These are phyloP conservation scores for Lachancea dasiensis DNA, from an alignment of 805 yeast genomes.

Conservation along the genomic window DNA sequence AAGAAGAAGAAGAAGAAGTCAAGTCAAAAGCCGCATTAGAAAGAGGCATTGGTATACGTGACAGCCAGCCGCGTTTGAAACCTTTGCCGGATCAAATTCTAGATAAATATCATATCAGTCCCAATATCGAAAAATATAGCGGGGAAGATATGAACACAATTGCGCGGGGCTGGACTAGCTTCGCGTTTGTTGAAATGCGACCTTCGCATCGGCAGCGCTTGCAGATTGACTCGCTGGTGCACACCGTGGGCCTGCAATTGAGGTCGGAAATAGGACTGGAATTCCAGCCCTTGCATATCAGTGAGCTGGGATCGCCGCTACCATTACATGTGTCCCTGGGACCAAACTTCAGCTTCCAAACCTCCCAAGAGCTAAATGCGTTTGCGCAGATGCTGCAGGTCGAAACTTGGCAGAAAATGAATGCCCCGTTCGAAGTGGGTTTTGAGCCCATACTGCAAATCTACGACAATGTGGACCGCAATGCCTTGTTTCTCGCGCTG, in stretches of 20 bases:
- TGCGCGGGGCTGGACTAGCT: constrained; percentile 9
- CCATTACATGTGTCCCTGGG: constrained; percentile 28
- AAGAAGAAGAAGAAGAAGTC: constrained; percentile 11
- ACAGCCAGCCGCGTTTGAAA: too few relatives aligned
- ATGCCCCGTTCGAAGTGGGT: constrained; percentile 3
- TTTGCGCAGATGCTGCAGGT: constrained; percentile 10
- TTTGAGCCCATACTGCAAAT: constrained; percentile 7
- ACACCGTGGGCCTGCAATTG: constrained; percentile 8
- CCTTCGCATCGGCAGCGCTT: constrained; percentile 15
- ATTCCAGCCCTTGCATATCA: constrained; percentile 22
- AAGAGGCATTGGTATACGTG: too few relatives aligned
- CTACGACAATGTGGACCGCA: constrained; percentile 6
- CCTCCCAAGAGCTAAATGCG: constrained; percentile 12
- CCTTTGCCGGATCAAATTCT: constrained; percentile 17
- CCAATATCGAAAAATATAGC: constrained; percentile 14
- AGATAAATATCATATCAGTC: constrained; percentile 24
- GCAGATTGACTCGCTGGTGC: constrained; percentile 12
- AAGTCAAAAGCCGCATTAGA: not conserved
- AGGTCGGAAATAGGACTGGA: not conserved
- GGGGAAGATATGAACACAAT: not conserved
- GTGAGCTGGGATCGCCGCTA: constrained; percentile 24
- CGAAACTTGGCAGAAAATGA: constrained; percentile 5
- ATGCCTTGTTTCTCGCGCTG: constrained; percentile 9
- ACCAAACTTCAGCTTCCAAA: constrained; percentile 11
- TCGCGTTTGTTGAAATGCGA: constrained; percentile 26